A percentile compares a stretch with the other conserved stretches of the same genome.
Evolutionary conservation across 345 rosid species (phyloP).

Genomic region (Salix purpurea): DNA sequence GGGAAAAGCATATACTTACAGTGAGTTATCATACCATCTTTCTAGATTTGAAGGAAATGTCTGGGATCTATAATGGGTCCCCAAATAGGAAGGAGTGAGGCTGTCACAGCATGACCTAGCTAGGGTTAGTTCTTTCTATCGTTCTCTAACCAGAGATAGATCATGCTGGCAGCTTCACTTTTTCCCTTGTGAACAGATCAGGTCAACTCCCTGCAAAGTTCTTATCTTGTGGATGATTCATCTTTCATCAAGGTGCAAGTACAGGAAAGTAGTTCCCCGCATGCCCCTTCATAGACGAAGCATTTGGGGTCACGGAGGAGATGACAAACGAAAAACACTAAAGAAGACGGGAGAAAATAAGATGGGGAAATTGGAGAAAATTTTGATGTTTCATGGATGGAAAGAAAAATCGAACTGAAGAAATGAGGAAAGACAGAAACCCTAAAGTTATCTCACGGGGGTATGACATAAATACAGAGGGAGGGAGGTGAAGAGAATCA

Average conservation of each 20-base stretch:
- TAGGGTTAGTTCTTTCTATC: conserved; percentile 31
- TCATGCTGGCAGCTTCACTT: conserved; percentile 99
- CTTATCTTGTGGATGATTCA: no score
- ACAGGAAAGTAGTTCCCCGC: not conserved
- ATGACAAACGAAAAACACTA: no score
- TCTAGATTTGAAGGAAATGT: not conserved
- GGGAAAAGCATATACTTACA: conserved; percentile 28
- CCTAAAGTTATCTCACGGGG: not conserved
- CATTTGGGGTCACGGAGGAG: no score
- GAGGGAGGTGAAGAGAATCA: conserved; percentile 1
- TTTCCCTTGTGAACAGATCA: conserved; percentile 43
- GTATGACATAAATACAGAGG: not conserved
- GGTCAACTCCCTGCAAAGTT: not conserved
- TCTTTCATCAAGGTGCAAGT: not conserved
- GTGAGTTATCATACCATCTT: not conserved
- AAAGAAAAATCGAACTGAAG: not conserved
- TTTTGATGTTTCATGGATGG: not conserved
- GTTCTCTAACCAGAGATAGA: conserved; percentile 53
- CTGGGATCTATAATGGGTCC: conserved; percentile 24
- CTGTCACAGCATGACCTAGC: conserved; percentile 91
- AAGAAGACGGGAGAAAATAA: no score
- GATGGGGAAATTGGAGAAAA: fast-evolving
- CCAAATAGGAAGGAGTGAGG: conserved; percentile 74
- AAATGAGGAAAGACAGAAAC: not conserved
- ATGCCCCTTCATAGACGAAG: not conserved